These are phyloP conservation scores for Penicillium canariense DNA, from an alignment of 495 filamentous ascomycete genomes.

Conservation along the genomic window DNA sequence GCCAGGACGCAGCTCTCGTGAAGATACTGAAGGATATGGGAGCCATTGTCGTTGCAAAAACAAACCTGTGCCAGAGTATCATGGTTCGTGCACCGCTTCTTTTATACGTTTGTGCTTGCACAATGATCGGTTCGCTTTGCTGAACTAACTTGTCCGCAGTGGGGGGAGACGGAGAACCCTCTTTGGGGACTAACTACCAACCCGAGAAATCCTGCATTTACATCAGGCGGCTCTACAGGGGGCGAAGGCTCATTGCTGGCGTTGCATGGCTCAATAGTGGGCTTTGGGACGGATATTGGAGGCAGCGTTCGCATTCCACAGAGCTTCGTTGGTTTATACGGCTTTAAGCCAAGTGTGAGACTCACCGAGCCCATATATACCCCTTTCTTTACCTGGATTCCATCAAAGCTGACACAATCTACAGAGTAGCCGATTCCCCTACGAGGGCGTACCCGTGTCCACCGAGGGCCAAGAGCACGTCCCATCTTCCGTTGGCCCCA, in stretches of 20 bases:
- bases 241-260: slow-evolving; percentile 63
- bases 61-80: slow-evolving; percentile 56
- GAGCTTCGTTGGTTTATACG: slow-evolving; percentile 51
- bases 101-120: slow-evolving; percentile 7
- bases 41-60: slow-evolving; percentile 59
- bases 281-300: slow-evolving; percentile 64
- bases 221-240: slow-evolving; percentile 59
- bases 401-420: not conserved
- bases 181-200: slow-evolving; percentile 54
- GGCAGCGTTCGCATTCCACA: slow-evolving; percentile 60
- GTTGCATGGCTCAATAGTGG: slow-evolving; percentile 59
- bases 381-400: no score
- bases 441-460: slow-evolving; percentile 46
- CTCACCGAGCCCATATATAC: not conserved
- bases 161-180: slow-evolving; percentile 54
- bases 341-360: slow-evolving; percentile 55
- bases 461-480: slow-evolving; percentile 56
- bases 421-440: slow-evolving; percentile 47
- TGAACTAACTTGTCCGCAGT: slow-evolving; percentile 18
- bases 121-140: not conserved
- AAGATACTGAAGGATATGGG: slow-evolving; percentile 47
- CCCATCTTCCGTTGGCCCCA: slow-evolving; percentile 50
- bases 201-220: slow-evolving; percentile 45
- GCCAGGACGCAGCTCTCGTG: slow-evolving; percentile 48
- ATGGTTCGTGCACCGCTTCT: slow-evolving; percentile 31